phyloP scores from a whole-genome alignment of 441 rosid species.

The Corymbia citriodora region DNA sequence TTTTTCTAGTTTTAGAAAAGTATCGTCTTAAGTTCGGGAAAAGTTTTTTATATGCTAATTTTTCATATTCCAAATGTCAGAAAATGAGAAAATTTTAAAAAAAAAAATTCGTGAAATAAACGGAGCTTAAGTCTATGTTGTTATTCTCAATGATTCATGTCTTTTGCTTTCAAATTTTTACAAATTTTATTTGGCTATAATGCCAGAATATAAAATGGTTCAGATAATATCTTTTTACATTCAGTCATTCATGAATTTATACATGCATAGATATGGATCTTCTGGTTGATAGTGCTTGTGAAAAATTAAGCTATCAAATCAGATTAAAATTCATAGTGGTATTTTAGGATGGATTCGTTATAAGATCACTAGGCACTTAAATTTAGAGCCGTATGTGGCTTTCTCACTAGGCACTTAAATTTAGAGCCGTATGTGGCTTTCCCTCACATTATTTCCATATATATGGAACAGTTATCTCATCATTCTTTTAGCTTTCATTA shows the following conservation, averaged over 20 bases:
- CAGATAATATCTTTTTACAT: not conserved
- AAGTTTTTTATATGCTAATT: no score
- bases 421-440: no score
- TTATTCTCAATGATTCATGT: not conserved
- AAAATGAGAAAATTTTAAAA: no score
- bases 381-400: not conserved
- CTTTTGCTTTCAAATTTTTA: not conserved
- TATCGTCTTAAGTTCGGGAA: no score
- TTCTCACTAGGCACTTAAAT: no score
- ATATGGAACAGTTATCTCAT: not conserved
- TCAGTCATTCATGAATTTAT: no score
- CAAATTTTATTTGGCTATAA: not conserved
- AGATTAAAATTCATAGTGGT: fast-evolving
- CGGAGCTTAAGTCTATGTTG: not conserved
- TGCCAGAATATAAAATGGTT: not conserved
- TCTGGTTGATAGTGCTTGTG: not conserved
- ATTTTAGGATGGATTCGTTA: not conserved
- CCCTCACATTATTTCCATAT: not conserved
- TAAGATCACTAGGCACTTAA: not conserved
- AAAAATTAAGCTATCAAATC: not conserved
- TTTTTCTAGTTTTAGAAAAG: no score
- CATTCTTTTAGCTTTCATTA: not conserved
- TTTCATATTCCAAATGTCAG: no score
- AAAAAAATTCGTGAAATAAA: no score
- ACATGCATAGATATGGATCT: no score